Conservation (phyloP, 2,329 filamentous ascomycete genomes). For the Talaromyces sp. region DNA sequence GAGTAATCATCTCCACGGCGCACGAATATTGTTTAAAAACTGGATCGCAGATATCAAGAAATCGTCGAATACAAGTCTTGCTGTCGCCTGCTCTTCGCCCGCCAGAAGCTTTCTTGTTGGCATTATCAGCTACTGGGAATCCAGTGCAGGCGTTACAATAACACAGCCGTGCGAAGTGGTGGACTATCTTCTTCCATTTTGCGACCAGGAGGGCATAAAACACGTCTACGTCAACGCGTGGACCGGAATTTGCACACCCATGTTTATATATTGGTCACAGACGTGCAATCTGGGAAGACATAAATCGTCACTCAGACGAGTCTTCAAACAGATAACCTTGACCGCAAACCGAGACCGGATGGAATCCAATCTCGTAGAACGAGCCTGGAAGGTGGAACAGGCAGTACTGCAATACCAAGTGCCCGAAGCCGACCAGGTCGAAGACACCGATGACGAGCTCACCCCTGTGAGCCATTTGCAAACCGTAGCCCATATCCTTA, state of each 20-base stretch:
- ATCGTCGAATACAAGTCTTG: background rate
- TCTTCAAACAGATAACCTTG: background rate
- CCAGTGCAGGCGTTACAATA: background rate
- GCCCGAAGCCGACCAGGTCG: background rate
- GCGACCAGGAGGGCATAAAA: background rate
- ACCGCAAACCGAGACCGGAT: background rate
- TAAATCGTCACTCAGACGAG: background rate
- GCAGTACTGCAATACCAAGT: background rate
- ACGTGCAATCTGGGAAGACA: background rate
- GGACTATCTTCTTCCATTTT: background rate
- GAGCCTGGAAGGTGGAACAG: background rate
- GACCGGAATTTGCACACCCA: background rate
- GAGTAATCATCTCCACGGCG: conserved; percentile 1
- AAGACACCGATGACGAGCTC: background rate
- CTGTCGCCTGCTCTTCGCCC: background rate
- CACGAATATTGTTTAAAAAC: conserved; percentile 2
- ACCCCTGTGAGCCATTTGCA: background rate
- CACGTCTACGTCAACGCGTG: background rate
- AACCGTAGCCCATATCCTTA: background rate
- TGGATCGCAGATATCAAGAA: conserved; percentile 1
- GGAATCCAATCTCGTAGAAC: background rate
- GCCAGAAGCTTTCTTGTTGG: background rate
- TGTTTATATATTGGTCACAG: background rate
- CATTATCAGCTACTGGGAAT: background rate
- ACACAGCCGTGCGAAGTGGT: background rate